phyloP scores from a whole-genome alignment of 768 basidiomycete genomes.

The Collybia mongolica region DNA sequence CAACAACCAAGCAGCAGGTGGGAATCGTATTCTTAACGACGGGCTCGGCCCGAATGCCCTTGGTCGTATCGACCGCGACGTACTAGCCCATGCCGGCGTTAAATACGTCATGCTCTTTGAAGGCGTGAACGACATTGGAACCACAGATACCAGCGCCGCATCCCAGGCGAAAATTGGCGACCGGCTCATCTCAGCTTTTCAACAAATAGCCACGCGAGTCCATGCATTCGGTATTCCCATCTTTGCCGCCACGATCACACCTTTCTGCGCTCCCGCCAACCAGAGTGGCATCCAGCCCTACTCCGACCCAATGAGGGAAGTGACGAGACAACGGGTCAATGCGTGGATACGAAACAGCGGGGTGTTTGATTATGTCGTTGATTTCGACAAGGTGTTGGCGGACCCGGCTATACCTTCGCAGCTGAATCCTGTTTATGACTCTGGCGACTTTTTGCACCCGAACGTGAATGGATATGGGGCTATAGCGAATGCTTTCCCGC shows the following conservation, averaged over 20 bases:
- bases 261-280: conserved; percentile 34
- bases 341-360: conserved; percentile 39
- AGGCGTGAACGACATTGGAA: conserved; percentile 55
- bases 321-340: conserved; percentile 41
- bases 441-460: conserved; percentile 48
- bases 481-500: conserved; percentile 39
- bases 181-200: conserved; percentile 40
- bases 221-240: conserved; percentile 42
- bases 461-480: conserved; percentile 44
- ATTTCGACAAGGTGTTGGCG: conserved; percentile 41
- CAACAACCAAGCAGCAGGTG: conserved; percentile 51
- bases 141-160: conserved; percentile 28
- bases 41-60: conserved; percentile 47
- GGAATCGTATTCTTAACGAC: conserved; percentile 50
- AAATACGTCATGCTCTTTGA: conserved; percentile 50
- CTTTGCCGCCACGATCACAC: conserved; percentile 52
- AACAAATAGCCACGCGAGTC: conserved; percentile 42
- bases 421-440: conserved; percentile 35
- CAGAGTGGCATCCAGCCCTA: conserved; percentile 33
- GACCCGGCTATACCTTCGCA: conserved; percentile 37
- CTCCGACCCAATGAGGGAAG: conserved; percentile 36
- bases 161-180: conserved; percentile 37
- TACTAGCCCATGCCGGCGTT: conserved; percentile 45
- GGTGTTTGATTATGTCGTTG: conserved; percentile 43
- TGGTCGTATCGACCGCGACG: conserved; percentile 50